Conservation (phyloP, 2,329 filamentous ascomycete species). For the Chrysoporthe deuterocubensis region DNA sequence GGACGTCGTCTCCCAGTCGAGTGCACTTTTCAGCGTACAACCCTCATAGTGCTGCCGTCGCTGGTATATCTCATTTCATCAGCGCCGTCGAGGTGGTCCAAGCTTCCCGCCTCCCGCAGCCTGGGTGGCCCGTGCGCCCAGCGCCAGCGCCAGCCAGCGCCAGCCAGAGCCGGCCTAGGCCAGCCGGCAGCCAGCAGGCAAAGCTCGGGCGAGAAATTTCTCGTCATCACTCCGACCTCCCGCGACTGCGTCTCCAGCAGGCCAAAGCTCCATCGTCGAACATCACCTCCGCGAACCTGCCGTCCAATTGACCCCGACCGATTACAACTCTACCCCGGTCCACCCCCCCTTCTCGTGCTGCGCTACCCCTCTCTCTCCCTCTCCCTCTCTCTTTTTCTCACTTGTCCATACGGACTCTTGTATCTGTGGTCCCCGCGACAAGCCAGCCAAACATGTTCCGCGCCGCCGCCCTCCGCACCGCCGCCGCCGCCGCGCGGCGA, state of each 20-base stretch:
- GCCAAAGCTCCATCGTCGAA: neutral
- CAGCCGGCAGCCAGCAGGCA: conserved; percentile 22
- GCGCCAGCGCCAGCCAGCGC: too few species aligned
- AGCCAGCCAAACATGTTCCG: conserved; percentile 76
- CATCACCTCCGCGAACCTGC: neutral
- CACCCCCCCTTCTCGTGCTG: neutral
- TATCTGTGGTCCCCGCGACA: neutral
- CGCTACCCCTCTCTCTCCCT: neutral
- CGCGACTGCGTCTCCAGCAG: conserved; percentile 16
- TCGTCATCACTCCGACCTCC: conserved; percentile 38
- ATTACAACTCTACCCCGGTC: neutral
- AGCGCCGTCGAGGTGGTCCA: conserved; percentile 16
- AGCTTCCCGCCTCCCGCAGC: conserved; percentile 25
- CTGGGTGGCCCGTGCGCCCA: conserved; percentile 12
- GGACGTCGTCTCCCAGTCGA: neutral
- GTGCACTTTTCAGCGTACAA: neutral
- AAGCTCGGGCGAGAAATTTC: conserved; percentile 50
- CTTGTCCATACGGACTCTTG: neutral
- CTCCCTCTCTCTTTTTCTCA: conserved; percentile 12
- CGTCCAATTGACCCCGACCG: conserved; percentile 22
- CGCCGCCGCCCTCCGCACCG: conserved; percentile 79
- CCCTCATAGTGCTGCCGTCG: too few species aligned
- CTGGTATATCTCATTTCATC: too few species aligned
- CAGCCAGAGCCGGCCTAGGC: too few species aligned
- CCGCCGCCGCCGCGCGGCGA: conserved; percentile 56